Evolutionary conservation across 805 yeast species (phyloP).

Genomic region (Candida caryicola): DNA sequence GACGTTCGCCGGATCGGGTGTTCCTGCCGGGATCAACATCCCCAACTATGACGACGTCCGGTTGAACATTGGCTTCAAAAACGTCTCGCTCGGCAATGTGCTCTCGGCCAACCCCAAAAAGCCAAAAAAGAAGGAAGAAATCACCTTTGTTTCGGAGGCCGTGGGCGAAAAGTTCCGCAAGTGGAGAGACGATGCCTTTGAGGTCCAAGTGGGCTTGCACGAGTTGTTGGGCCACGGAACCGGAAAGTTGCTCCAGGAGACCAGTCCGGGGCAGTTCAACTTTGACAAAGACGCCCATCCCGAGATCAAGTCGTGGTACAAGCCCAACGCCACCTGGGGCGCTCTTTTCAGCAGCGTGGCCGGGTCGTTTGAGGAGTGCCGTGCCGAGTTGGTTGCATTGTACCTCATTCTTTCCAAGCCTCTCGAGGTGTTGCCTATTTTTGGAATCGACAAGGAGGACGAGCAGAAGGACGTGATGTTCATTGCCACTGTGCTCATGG

Average conservation of each 20-base stretch:
- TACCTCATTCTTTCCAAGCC: slow-evolving; percentile 66
- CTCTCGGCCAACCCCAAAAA: slow-evolving; percentile 63
- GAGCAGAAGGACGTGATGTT: slow-evolving; percentile 64
- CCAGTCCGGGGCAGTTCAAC: slow-evolving; percentile 61
- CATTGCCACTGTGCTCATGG: slow-evolving; percentile 76
- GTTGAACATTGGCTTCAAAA: slow-evolving; percentile 79
- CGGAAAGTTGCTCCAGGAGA: slow-evolving; percentile 68
- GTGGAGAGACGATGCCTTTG: slow-evolving; percentile 79
- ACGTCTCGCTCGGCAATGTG: slow-evolving; percentile 85
- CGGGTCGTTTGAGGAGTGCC: slow-evolving; percentile 88
- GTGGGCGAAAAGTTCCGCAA: slow-evolving; percentile 60
- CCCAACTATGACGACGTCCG: slow-evolving; percentile 92
- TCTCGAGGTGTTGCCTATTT: slow-evolving; percentile 61
- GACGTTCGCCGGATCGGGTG: slow-evolving; percentile 85
- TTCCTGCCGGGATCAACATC: slow-evolving; percentile 90
- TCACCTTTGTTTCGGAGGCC: slow-evolving; percentile 58
- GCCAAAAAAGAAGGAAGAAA: slow-evolving; percentile 62
- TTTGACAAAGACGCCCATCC: slow-evolving; percentile 68
- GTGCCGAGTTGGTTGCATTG: slow-evolving; percentile 90
- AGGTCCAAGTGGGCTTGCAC: slow-evolving; percentile 91
- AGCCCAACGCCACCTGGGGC: slow-evolving; percentile 88
- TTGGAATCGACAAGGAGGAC: slow-evolving; percentile 57
- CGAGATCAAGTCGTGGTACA: slow-evolving; percentile 67
- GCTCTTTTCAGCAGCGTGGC: slow-evolving; percentile 77
- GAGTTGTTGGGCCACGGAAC: slow-evolving; percentile 90